Evolutionary conservation across 179 eudicot genomes (phyloP), one percentile per base, ranked within the genome.

Genomic region (Beta macrorhiza): DNA sequence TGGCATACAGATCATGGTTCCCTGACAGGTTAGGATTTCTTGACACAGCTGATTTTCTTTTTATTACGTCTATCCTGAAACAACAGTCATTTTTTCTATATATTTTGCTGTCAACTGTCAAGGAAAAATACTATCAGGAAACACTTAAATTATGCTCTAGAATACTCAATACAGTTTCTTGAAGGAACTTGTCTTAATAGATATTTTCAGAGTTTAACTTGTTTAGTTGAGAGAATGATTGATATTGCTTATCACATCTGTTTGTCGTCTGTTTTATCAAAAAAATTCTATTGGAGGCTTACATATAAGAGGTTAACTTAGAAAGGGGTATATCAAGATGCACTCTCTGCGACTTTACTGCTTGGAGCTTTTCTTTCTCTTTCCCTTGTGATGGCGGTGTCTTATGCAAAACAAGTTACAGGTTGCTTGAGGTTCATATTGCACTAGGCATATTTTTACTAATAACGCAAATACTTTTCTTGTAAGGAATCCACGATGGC

Each of bases 1-100:
- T 95, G 99, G 99, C 98, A 95, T 85, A 95, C 98, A 51, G 99
- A 95, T 83, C 99, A 93, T 81, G 99, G 99, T 79, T 93, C 98
- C 76, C 94, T 95, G 19, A 95, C 99, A 71, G 99, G 99, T 95
- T 74, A 74, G 71, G 49, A 59, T 51, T 67, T 68, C 70, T 77
- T 75, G 58, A 61, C 47, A 19, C 32, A 51, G 76, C 64, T 75
- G 47, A n/a, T 81, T 44, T n/a, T 19, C 51, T 49, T 17, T 17
- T 59, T 76, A 29, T 64, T 57, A 5, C 12, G 4, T 19, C 4
- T 5, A 10, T 82, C 42, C 0, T 37, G 7, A 25, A 57, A 37
- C 37, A 72, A 42, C 37, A 45, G 37, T 61, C 13, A 8, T 37
- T 44, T 69, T 13, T 56, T 78, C 19, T 74, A 15, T 1, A 19